phyloP scores from a whole-genome alignment of 805 yeast species.

The Ogataea nitratoaversa region DNA sequence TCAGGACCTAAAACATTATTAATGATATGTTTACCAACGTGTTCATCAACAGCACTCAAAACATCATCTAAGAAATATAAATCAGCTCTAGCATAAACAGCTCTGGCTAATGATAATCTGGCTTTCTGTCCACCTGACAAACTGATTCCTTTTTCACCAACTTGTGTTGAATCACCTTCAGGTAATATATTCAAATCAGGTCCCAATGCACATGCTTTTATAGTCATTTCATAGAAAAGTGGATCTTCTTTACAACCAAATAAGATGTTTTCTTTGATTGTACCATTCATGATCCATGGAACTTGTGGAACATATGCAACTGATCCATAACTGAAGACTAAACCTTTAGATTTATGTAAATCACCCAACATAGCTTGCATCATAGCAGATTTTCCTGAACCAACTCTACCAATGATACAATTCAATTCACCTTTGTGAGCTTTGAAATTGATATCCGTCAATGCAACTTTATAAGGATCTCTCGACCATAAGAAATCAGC shows the following conservation, averaged over 20 bases:
- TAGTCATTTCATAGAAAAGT: conserved; percentile 69
- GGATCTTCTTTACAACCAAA: conserved; percentile 83
- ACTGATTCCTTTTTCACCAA: conserved; percentile 94
- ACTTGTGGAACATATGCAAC: conserved; percentile 89
- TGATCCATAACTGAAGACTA: conserved; percentile 66
- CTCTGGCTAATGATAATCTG: conserved; percentile 85
- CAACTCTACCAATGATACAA: conserved; percentile 88
- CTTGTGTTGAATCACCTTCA: conserved; percentile 82
- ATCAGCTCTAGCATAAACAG: conserved; percentile 90
- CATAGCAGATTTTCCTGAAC: conserved; percentile 83
- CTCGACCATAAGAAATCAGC: conserved; percentile 80
- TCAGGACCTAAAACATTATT: conserved; percentile 77
- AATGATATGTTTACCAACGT: conserved; percentile 81
- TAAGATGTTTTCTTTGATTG: conserved; percentile 80
- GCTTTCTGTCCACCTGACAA: conserved; percentile 97
- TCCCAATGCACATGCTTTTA: conserved; percentile 81
- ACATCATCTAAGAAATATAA: conserved; percentile 86
- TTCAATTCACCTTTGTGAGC: conserved; percentile 74
- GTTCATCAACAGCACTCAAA: conserved; percentile 93
- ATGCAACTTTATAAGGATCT: conserved; percentile 65
- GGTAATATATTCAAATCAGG: conserved; percentile 74
- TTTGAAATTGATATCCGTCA: conserved; percentile 54
- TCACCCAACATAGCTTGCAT: conserved; percentile 81
- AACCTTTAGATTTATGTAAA: conserved; percentile 69
- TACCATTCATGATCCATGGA: conserved; percentile 94